A percentile compares a stretch with the other conserved stretches of the same genome.
phyloP scores from a whole-genome alignment of 2,329 filamentous ascomycete species.

The Cordyceps javanica region DNA sequence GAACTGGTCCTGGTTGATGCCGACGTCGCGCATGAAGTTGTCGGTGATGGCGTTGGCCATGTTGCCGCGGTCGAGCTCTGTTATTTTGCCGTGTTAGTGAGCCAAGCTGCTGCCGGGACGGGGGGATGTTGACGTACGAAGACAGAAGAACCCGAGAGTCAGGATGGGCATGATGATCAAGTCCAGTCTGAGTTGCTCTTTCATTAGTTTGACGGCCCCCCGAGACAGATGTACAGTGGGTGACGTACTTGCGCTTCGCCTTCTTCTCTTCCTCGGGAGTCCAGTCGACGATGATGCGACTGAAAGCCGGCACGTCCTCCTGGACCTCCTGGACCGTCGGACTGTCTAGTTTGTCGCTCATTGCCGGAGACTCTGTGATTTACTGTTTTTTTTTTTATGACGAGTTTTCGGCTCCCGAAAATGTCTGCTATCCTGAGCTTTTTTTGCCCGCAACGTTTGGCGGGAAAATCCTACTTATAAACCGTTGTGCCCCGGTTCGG shows the following conservation, averaged over 20 bases:
- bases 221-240: too few relatives aligned
- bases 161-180: slow-evolving; percentile 37
- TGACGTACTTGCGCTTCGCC: slow-evolving; percentile 25
- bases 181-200: slow-evolving; percentile 26
- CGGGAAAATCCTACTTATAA: too few relatives aligned
- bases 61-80: slow-evolving; percentile 26
- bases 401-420: too few relatives aligned
- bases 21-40: slow-evolving; percentile 44
- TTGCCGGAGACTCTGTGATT: neutral
- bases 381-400: neutral
- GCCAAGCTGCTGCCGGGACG: neutral
- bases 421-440: too few relatives aligned
- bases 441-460: too few relatives aligned
- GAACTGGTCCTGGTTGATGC: slow-evolving; percentile 44
- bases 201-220: neutral
- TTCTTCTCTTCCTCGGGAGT: slow-evolving; percentile 21
- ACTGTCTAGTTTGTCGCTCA: neutral
- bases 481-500: too few relatives aligned
- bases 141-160: slow-evolving; percentile 36
- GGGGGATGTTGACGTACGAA: slow-evolving; percentile 28
- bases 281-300: slow-evolving; percentile 21
- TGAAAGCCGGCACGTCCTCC: slow-evolving; percentile 14
- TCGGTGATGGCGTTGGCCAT: slow-evolving; percentile 42
- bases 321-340: slow-evolving; percentile 1
- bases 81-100: neutral